Percentiles rank a stretch among this genome's conserved stretches.
Conservation (phyloP, 1,139 yeast species). For the Pichia sp. region DNA sequence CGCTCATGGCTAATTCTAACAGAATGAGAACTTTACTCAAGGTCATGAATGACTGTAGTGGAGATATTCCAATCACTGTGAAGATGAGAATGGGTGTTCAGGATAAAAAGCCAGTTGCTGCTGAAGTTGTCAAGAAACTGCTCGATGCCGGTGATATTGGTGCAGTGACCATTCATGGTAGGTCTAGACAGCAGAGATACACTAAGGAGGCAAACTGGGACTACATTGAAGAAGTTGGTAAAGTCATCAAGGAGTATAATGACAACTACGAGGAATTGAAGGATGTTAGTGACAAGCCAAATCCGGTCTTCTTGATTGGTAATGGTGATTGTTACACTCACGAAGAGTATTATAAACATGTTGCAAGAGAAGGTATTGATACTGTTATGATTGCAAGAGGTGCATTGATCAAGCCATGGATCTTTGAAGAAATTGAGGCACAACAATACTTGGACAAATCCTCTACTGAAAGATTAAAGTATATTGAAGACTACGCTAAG, state of each 20-base stretch:
- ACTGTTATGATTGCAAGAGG: constrained; percentile 98
- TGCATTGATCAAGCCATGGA: constrained; percentile 97
- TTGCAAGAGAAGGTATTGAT: constrained; percentile 67
- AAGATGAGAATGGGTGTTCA: constrained; percentile 88
- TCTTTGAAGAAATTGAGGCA: constrained; percentile 89
- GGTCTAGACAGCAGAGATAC: constrained; percentile 93
- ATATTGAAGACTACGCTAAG: constrained; percentile 58
- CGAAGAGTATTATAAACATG: constrained; percentile 85
- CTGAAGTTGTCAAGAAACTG: constrained; percentile 59
- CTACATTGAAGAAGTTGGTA: constrained; percentile 71
- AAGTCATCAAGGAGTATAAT: constrained; percentile 51
- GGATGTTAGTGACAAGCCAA: constrained; percentile 42
- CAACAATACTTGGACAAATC: constrained; percentile 86
- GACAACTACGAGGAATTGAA: constrained; percentile 50
- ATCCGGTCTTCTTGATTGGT: constrained; percentile 61
- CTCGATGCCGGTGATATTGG: constrained; percentile 62
- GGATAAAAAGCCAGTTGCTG: constrained; percentile 85
- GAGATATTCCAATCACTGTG: constrained; percentile 86
- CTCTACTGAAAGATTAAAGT: constrained; percentile 80
- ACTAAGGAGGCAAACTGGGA: constrained; percentile 91
- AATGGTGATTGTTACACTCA: constrained; percentile 88
- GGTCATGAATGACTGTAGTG: constrained; percentile 84
- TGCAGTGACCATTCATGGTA: constrained; percentile 90
- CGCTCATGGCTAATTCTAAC: constrained; percentile 84
- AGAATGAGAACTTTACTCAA: constrained; percentile 69